A percentile compares a stretch with the other conserved stretches of the same genome.
phyloP scores from a whole-genome alignment of 176 grass and related monocot species.

The Melocanna baccifera region DNA sequence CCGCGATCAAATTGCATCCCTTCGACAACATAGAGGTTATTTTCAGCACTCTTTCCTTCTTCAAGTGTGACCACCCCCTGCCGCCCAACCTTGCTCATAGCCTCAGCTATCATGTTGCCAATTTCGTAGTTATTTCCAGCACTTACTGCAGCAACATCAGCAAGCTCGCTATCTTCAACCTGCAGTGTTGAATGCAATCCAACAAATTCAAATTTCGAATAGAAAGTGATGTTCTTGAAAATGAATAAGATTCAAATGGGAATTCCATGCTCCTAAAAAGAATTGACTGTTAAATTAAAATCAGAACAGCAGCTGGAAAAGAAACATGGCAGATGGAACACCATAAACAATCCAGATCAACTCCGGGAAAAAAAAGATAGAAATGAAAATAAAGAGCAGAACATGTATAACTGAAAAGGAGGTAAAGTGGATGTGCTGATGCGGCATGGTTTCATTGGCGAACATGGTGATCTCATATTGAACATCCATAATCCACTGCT shows the following conservation, averaged over 20 bases:
- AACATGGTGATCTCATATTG: neutral
- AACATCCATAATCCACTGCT: neutral
- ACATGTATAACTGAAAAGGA: neutral
- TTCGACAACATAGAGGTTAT: slow-evolving; percentile 59
- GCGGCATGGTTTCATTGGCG: neutral
- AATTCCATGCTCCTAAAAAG: neutral
- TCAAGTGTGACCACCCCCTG: slow-evolving; percentile 70
- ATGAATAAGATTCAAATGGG: neutral
- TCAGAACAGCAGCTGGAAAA: neutral
- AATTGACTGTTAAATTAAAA: neutral
- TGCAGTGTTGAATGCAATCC: neutral
- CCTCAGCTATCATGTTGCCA: slow-evolving; percentile 67
- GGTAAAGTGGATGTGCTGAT: neutral
- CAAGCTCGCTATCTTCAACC: slow-evolving; percentile 68
- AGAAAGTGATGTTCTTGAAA: neutral
- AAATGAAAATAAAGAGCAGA: neutral
- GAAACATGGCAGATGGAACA: neutral
- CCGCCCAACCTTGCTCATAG: slow-evolving; percentile 62
- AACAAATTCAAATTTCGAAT: neutral
- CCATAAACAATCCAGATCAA: neutral
- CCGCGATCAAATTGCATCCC: slow-evolving; percentile 74
- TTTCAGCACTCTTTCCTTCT: slow-evolving; percentile 64
- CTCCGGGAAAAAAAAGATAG: neutral
- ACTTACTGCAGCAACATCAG: slow-evolving; percentile 59
- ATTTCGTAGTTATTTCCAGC: slow-evolving; percentile 65